Evolutionary conservation across 2,329 filamentous ascomycete genomes (phyloP).

Genomic region (Coniochaeta hoffmannii): DNA sequence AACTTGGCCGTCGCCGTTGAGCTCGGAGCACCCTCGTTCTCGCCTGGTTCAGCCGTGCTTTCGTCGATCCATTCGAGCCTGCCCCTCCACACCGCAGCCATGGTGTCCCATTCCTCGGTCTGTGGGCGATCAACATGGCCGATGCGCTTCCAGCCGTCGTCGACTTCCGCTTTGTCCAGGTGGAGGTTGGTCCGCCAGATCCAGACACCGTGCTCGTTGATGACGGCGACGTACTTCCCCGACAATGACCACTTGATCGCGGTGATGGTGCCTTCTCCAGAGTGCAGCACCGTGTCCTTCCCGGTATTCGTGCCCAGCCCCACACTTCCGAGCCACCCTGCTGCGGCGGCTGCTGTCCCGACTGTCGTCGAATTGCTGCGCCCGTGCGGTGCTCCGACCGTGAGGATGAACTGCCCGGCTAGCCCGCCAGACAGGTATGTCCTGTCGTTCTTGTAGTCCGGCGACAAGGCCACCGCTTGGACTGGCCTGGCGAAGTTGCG

Average conservation of each 20-base stretch:
- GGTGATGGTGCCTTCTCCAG: constrained; percentile 84
- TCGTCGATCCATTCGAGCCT: constrained; percentile 91
- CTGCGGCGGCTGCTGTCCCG: constrained; percentile 73
- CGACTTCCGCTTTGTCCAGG: constrained; percentile 66
- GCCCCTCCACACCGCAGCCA: constrained; percentile 93
- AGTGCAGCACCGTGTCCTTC: constrained; percentile 81
- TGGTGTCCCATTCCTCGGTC: constrained; percentile 84
- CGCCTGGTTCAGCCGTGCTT: constrained; percentile 65
- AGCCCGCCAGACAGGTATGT: constrained; percentile 87
- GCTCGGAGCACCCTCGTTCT: constrained; percentile 32
- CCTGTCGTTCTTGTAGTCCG: constrained; percentile 83
- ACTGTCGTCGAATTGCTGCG: constrained; percentile 84
- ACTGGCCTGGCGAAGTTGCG: constrained; percentile 92
- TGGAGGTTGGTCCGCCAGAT: constrained; percentile 90
- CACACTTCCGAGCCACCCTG: constrained; percentile 86
- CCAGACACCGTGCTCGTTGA: constrained; percentile 95
- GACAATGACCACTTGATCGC: constrained; percentile 92
- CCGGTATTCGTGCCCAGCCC: constrained; percentile 72
- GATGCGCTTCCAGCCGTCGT: constrained; percentile 90
- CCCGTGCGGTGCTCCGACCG: constrained; percentile 70
- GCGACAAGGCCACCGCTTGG: constrained; percentile 87
- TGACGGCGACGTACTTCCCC: constrained; percentile 88
- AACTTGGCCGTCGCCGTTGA: constrained; percentile 40
- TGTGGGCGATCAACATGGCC: constrained; percentile 87
- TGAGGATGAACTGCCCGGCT: constrained; percentile 81